Conservation (phyloP, 306 rosid genomes). For the Prunus dulcis region DNA sequence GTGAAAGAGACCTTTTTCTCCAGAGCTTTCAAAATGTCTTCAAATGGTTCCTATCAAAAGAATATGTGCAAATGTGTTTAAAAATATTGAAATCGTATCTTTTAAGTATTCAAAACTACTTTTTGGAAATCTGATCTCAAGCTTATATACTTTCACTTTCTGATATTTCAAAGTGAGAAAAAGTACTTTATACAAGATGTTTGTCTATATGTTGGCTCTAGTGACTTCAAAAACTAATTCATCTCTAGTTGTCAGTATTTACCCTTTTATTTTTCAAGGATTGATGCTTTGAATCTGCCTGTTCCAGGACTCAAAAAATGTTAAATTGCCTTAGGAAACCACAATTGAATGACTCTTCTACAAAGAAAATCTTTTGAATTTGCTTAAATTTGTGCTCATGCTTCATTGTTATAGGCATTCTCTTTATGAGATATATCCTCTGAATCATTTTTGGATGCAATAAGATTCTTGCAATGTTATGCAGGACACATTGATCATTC, state of each 20-base stretch:
- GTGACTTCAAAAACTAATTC: neutral
- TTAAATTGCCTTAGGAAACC: neutral
- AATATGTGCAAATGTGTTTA: neutral
- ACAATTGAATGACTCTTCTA: neutral
- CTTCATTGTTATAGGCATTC: neutral
- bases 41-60: neutral
- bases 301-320: neutral
- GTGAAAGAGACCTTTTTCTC: neutral
- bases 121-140: constrained; percentile 5
- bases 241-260: neutral
- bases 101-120: neutral
- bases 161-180: constrained; percentile 2
- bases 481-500: constrained; percentile 90
- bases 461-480: constrained; percentile 5
- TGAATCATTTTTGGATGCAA: neutral
- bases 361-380: neutral
- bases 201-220: neutral
- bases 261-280: neutral
- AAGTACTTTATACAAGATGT: neutral
- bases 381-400: neutral
- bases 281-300: constrained; percentile 5
- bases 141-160: neutral
- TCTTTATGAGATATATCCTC: neutral
- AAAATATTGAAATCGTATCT: neutral
- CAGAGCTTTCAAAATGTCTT: neutral